phyloP scores from a whole-genome alignment of 495 filamentous ascomycete genomes.

The Podospora pseudoanserina region DNA sequence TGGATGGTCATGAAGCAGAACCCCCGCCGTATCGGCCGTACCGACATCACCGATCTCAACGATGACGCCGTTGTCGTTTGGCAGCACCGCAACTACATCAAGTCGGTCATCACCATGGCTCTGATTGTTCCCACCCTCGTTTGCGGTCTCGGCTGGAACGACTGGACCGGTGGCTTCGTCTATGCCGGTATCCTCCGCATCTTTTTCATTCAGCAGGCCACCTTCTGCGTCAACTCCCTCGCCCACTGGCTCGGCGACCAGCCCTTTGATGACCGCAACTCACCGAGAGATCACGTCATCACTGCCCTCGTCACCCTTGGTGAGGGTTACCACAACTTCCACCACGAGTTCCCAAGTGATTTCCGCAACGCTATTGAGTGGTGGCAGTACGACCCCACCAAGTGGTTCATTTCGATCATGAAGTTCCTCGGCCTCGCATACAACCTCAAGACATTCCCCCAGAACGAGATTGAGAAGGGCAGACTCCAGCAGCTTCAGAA shows the following conservation, averaged over 20 bases:
- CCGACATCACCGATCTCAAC: conserved; percentile 95
- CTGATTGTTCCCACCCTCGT: conserved; percentile 79
- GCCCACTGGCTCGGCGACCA: conserved; percentile 99
- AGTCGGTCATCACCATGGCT: conserved; percentile 82
- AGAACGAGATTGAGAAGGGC: conserved; percentile 99
- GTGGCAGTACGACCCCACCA: conserved; percentile 98
- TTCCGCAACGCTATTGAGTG: conserved; percentile 98
- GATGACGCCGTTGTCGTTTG: conserved; percentile 89
- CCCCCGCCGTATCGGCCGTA: conserved; percentile 87
- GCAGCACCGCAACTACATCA: conserved; percentile 93
- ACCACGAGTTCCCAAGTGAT: conserved; percentile 98
- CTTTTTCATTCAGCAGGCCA: conserved; percentile 98
- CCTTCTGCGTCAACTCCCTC: conserved; percentile 98
- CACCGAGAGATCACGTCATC: conserved; percentile 91
- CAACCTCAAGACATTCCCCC: conserved; percentile 94
- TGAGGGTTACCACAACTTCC: conserved; percentile 99
- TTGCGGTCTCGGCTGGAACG: conserved; percentile 83
- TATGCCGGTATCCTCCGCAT: conserved; percentile 94
- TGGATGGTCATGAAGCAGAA: conserved; percentile 95
- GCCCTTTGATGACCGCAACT: conserved; percentile 98
- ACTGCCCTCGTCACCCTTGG: conserved; percentile 94
- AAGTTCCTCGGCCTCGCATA: conserved; percentile 93
- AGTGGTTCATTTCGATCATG: conserved; percentile 93
- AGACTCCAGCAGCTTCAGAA: conserved; percentile 96
- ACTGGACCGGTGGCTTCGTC: conserved; percentile 87